A percentile compares a stretch with the other conserved stretches of the same genome.
Evolutionary conservation across 306 rosid genomes (phyloP).

Genomic region (Cicer bijugum): DNA sequence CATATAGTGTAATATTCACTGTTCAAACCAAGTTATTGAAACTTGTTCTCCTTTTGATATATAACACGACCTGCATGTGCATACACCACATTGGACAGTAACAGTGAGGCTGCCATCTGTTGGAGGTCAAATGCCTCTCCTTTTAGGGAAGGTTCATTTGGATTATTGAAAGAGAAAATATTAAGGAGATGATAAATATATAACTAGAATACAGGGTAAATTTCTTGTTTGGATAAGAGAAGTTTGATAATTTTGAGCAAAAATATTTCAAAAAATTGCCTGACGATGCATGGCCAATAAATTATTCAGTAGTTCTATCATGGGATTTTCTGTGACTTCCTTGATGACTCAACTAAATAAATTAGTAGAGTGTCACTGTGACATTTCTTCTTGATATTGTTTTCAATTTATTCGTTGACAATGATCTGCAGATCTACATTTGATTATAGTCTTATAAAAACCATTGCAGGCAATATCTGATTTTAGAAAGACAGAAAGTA

Average conservation of each 20-base stretch:
- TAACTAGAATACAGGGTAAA: conserved; percentile 3
- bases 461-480: conserved; percentile 72
- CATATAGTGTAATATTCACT: background rate
- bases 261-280: conserved; percentile 1
- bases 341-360: conserved; percentile 30
- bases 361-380: background rate
- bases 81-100: conserved; percentile 33
- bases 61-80: conserved; percentile 25
- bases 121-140: conserved; percentile 30
- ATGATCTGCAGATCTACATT: conserved; percentile 38
- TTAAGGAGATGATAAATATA: conserved; percentile 28
- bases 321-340: conserved; percentile 31
- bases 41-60: conserved; percentile 35
- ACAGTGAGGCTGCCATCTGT: conserved; percentile 39
- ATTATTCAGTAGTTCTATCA: conserved; percentile 27
- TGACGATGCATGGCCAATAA: conserved; percentile 26
- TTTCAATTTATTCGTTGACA: conserved; percentile 28
- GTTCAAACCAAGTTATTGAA: conserved; percentile 25
- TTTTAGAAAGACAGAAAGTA: conserved; percentile 58
- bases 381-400: conserved; percentile 35
- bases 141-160: conserved; percentile 34
- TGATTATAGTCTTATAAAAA: conserved; percentile 44
- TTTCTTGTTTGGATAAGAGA: conserved; percentile 30
- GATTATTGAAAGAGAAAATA: conserved; percentile 14
- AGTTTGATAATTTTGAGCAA: conserved; percentile 10